Conservation (phyloP, 305 asterid species). For the Ilex paraguariensis region DNA sequence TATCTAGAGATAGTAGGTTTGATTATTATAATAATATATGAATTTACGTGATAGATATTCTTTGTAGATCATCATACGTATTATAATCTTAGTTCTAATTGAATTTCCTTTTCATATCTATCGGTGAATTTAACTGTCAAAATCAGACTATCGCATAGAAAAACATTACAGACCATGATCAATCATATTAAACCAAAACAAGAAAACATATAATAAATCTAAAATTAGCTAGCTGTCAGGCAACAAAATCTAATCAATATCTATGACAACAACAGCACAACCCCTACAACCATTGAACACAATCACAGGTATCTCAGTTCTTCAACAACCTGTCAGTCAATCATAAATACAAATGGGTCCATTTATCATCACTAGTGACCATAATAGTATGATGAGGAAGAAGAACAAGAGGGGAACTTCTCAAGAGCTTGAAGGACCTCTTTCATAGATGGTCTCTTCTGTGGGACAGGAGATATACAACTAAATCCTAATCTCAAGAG, state of each 20-base stretch:
- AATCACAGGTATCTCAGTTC: constrained; percentile 20
- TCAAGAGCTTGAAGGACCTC: constrained; percentile 83
- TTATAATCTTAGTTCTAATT: too few relatives aligned
- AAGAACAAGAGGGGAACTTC: constrained; percentile 43
- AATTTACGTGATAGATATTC: too few relatives aligned
- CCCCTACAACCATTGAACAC: constrained; percentile 17
- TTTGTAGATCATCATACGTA: too few relatives aligned
- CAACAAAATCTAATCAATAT: neutral
- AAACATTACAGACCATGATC: too few relatives aligned
- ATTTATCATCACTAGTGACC: constrained; percentile 30
- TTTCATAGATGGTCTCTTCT: constrained; percentile 87
- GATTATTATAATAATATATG: too few relatives aligned
- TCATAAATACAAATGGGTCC: constrained; percentile 34
- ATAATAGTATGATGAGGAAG: constrained; percentile 35
- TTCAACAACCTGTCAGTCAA: constrained; percentile 27
- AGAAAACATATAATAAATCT: too few relatives aligned
- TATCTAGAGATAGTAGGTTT: too few relatives aligned
- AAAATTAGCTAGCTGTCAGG: neutral
- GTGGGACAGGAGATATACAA: constrained; percentile 68
- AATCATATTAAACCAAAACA: too few relatives aligned
- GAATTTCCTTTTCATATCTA: too few relatives aligned
- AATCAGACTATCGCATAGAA: too few relatives aligned
- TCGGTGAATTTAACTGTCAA: too few relatives aligned
- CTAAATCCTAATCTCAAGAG: constrained; percentile 63
- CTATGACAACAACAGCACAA: constrained; percentile 3